A percentile compares a stretch with the other conserved stretches of the same genome.
phyloP scores from a whole-genome alignment of 2,329 filamentous ascomycete species.

The Rosellinia necatrix region DNA sequence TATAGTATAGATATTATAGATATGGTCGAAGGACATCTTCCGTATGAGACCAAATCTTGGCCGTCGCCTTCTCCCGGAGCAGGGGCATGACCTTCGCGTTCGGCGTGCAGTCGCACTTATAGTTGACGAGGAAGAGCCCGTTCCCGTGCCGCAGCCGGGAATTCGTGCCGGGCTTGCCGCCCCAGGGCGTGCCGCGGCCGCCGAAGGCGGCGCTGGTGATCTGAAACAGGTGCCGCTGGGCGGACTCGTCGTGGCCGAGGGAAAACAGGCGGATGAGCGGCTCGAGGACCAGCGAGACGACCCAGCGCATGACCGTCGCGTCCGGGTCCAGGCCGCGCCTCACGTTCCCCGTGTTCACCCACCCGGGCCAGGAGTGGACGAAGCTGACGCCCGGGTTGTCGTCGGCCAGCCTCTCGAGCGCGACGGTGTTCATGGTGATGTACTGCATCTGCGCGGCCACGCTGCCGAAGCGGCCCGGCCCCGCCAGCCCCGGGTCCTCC shows the following conservation, averaged over 20 bases:
- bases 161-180: slow-evolving; percentile 39
- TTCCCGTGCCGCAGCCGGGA: slow-evolving; percentile 32
- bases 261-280: slow-evolving; percentile 40
- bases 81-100: slow-evolving; percentile 38
- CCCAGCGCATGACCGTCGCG: slow-evolving; percentile 37
- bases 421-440: slow-evolving; percentile 39
- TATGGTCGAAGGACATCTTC: slow-evolving; percentile 38
- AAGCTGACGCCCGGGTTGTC: slow-evolving; percentile 19
- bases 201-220: slow-evolving; percentile 45
- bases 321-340: slow-evolving; percentile 35
- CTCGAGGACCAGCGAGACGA: slow-evolving; percentile 42
- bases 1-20: slow-evolving; percentile 8
- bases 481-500: slow-evolving; percentile 44
- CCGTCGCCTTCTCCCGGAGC: slow-evolving; percentile 39
- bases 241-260: slow-evolving; percentile 40
- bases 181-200: slow-evolving; percentile 42
- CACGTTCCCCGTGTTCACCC: slow-evolving; percentile 44
- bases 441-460: slow-evolving; percentile 42
- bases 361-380: slow-evolving; percentile 42
- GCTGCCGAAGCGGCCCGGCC: slow-evolving; percentile 38
- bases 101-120: slow-evolving; percentile 40
- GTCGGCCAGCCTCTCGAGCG: slow-evolving; percentile 10
- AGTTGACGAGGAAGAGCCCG: slow-evolving; percentile 43
- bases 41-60: slow-evolving; percentile 43
- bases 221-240: slow-evolving; percentile 43